phyloP scores from a whole-genome alignment of 768 basidiomycete genomes.

The Kwoniella sp. region DNA sequence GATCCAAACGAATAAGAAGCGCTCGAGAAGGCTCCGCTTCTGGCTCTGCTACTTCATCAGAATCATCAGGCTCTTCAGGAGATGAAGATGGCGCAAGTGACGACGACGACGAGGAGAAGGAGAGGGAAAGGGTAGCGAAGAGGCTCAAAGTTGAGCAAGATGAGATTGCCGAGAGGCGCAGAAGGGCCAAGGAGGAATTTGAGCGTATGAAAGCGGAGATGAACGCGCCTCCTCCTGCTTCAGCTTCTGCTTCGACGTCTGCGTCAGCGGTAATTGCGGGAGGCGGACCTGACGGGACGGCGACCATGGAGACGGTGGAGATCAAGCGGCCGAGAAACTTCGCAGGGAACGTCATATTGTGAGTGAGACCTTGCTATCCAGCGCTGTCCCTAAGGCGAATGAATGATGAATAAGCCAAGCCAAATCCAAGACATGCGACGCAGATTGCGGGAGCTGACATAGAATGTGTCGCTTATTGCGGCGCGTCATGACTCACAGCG shows the following conservation, averaged over 20 bases:
- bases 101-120: slow-evolving; percentile 15
- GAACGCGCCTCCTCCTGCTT: not conserved
- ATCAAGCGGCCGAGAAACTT: slow-evolving; percentile 45
- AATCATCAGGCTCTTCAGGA: slow-evolving; percentile 3
- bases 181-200: slow-evolving; percentile 38
- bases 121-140: slow-evolving; percentile 18
- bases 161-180: slow-evolving; percentile 26
- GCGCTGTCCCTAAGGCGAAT: too few species aligned
- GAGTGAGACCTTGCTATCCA: too few species aligned
- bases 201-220: slow-evolving; percentile 28
- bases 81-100: slow-evolving; percentile 13
- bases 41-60: slow-evolving; percentile 12
- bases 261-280: not conserved
- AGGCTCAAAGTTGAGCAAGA: slow-evolving; percentile 21
- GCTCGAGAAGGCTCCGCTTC: slow-evolving; percentile 12
- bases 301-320: slow-evolving; percentile 41
- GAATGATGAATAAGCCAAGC: too few species aligned
- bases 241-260: too few species aligned
- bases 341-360: slow-evolving; percentile 51
- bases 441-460: slow-evolving; percentile 6
- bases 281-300: slow-evolving; percentile 3
- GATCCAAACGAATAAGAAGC: slow-evolving; percentile 1
- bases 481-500: slow-evolving; percentile 36
- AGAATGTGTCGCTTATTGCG: not conserved
- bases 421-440: too few species aligned